phyloP scores from a whole-genome alignment of 345 rosid species.

The Rhizophora mangle region DNA sequence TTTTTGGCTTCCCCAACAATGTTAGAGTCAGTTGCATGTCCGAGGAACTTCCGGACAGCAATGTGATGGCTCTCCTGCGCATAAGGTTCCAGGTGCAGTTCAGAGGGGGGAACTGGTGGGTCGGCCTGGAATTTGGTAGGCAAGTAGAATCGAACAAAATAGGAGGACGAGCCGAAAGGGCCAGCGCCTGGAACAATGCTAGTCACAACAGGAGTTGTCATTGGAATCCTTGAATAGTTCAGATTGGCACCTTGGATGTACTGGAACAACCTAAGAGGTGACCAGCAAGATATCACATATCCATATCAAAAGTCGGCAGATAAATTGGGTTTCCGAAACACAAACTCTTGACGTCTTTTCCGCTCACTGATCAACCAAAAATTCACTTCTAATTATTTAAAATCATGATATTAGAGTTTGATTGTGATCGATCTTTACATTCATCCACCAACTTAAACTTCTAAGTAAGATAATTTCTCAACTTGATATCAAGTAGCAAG shows the following conservation, averaged over 20 bases:
- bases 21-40: conserved; percentile 49
- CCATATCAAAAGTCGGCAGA: not conserved
- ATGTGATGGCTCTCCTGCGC: conserved; percentile 43
- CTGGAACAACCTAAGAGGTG: conserved; percentile 51
- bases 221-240: conserved; percentile 52
- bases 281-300: not conserved
- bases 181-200: conserved; percentile 65
- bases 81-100: conserved; percentile 43
- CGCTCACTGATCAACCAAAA: not conserved
- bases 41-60: conserved; percentile 64
- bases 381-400: not conserved
- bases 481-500: too few species aligned
- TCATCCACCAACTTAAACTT: too few species aligned
- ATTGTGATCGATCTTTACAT: too few species aligned
- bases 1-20: conserved; percentile 44
- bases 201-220: conserved; percentile 63
- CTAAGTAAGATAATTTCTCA: too few species aligned
- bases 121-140: conserved; percentile 51
- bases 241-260: conserved; percentile 67
- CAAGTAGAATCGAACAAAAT: conserved; percentile 46
- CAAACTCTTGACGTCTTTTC: not conserved
- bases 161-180: conserved; percentile 57
- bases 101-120: conserved; percentile 59
- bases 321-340: not conserved
- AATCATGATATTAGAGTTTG: not conserved